phyloP scores from a whole-genome alignment of 345 rosid genomes.

The Isatis tinctoria region DNA sequence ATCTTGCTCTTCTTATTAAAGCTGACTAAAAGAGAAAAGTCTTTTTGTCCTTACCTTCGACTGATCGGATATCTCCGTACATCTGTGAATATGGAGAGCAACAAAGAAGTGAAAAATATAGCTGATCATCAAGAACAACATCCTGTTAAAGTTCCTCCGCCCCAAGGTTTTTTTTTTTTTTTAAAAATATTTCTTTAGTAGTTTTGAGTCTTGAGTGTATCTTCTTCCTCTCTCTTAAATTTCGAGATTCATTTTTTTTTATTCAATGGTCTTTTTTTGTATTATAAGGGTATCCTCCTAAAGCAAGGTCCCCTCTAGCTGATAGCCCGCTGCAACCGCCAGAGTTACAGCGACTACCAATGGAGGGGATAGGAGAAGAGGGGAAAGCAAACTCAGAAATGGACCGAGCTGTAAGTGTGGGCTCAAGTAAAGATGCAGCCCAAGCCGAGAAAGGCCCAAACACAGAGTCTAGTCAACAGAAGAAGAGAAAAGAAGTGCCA shows the following conservation, averaged over 20 bases:
- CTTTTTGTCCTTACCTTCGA: neutral
- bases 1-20: neutral
- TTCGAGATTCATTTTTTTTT: neutral
- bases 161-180: neutral
- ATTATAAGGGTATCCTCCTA: neutral
- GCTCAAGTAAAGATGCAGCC: no score
- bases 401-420: no score
- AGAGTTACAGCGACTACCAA: neutral
- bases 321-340: neutral
- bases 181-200: neutral
- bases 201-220: neutral
- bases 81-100: neutral
- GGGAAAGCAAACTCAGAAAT: neutral
- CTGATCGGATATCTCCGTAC: neutral
- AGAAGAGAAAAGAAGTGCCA: no score
- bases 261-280: neutral
- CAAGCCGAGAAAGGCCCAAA: no score
- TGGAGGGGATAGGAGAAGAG: no score
- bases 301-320: neutral
- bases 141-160: neutral
- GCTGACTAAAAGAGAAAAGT: neutral
- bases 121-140: neutral
- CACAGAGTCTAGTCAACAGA: no score
- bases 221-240: neutral
- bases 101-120: neutral